phyloP scores from a whole-genome alignment of 495 filamentous ascomycete species.

The Hyaloscypha variabilis region DNA sequence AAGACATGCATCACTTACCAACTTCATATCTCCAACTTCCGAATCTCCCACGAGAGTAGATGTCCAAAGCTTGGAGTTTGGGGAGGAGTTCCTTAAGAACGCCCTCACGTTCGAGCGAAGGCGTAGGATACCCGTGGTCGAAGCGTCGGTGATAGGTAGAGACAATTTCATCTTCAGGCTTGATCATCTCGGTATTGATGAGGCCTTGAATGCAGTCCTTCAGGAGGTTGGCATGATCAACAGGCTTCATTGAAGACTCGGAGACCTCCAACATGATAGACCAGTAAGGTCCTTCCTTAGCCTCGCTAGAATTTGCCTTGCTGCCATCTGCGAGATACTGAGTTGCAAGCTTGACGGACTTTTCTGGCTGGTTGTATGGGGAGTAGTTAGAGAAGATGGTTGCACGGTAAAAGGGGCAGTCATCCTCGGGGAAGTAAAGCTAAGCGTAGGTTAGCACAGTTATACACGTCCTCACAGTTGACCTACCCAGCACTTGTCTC shows the following conservation, averaged over 20 bases:
- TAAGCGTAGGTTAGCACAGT: conserved; percentile 36
- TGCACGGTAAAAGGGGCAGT: conserved; percentile 99
- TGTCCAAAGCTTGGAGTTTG: conserved; percentile 85
- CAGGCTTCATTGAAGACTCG: conserved; percentile 92
- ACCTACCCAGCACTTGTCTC: conserved; percentile 97
- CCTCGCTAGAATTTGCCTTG: conserved; percentile 65
- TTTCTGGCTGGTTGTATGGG: conserved; percentile 91
- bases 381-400: conserved; percentile 99
- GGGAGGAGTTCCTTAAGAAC: conserved; percentile 91
- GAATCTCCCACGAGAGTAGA: conserved; percentile 95
- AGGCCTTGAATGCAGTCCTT: conserved; percentile 93
- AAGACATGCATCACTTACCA: no score
- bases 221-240: conserved; percentile 80
- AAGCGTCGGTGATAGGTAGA: conserved; percentile 98
- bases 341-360: conserved; percentile 83
- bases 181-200: conserved; percentile 95
- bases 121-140: conserved; percentile 98
- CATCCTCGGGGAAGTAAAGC: conserved; percentile 99
- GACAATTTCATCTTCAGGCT: conserved; percentile 89
- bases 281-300: conserved; percentile 94
- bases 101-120: conserved; percentile 91
- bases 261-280: conserved; percentile 99
- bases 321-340: conserved; percentile 82
- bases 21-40: conserved; percentile 98
- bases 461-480: not conserved